These are phyloP conservation scores for Microsporum audouinii DNA, from an alignment of 2,329 filamentous ascomycete species.

Conservation along the genomic window DNA sequence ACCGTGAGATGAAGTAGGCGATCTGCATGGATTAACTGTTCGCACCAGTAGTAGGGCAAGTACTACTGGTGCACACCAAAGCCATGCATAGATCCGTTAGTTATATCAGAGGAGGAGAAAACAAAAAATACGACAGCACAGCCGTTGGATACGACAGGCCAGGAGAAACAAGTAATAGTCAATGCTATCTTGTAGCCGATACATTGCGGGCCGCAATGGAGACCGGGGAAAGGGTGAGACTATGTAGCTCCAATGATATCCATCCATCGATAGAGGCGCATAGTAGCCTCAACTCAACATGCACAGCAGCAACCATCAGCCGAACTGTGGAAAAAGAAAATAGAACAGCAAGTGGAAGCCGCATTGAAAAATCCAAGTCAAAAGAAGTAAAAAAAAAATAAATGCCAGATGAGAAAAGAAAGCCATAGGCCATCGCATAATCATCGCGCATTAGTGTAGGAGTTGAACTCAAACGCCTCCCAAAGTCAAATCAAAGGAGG, in stretches of 20 bases:
- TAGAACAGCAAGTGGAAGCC: not conserved
- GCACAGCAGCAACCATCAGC: not conserved
- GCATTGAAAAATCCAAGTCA: not conserved
- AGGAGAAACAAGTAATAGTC: not conserved
- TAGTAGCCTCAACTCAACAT: not conserved
- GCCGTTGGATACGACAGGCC: not conserved
- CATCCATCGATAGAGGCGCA: not conserved
- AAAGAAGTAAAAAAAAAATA: not conserved
- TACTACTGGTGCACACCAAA: too few species aligned
- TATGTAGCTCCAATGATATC: slow-evolving; percentile 15
- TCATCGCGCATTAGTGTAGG: slow-evolving; percentile 8
- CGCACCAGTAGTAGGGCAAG: too few species aligned
- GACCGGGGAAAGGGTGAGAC: not conserved
- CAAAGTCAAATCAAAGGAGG: not conserved
- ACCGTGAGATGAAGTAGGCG: not conserved
- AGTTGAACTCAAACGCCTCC: not conserved
- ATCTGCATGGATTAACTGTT: not conserved
- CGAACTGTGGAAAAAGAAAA: slow-evolving; percentile 10
- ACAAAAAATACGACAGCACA: not conserved
- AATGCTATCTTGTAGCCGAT: slow-evolving; percentile 9
- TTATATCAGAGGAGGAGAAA: not conserved
- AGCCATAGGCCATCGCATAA: not conserved
- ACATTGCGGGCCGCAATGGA: slow-evolving; percentile 10
- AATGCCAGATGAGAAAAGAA: not conserved
- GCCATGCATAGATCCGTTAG: too few species aligned